Evolutionary conservation across 2,329 filamentous ascomycete species (phyloP).

Genomic region (Mariannaea elegans): DNA sequence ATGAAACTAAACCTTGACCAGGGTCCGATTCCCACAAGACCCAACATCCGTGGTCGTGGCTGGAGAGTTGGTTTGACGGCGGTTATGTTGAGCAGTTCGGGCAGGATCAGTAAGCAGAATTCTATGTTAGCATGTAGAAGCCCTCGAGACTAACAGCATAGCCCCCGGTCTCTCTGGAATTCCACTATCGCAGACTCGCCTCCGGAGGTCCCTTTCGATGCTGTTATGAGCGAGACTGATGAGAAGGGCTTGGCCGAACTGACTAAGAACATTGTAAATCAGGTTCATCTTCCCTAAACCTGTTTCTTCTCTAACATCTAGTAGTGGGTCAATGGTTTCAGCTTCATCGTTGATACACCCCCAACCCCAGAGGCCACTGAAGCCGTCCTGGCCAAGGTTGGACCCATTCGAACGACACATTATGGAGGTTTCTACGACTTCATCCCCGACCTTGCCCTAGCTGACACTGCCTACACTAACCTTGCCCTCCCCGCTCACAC

Average conservation of each 20-base stretch:
- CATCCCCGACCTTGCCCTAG: constrained; percentile 84
- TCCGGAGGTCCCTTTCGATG: constrained; percentile 68
- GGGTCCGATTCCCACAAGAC: constrained; percentile 77
- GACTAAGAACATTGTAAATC: constrained; percentile 70
- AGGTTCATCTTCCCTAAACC: not conserved
- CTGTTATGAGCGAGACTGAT: constrained; percentile 63
- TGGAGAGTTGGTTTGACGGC: constrained; percentile 31
- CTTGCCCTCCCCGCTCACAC: constrained; percentile 86
- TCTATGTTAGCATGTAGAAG: too few relatives aligned
- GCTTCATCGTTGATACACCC: constrained; percentile 77
- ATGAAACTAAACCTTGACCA: constrained; percentile 44
- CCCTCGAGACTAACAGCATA: constrained; percentile 19
- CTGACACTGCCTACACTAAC: constrained; percentile 92
- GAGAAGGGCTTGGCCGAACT: constrained; percentile 65
- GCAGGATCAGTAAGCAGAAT: constrained; percentile 32
- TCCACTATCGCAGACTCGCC: constrained; percentile 50
- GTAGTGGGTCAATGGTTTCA: constrained; percentile 77
- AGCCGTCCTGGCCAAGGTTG: constrained; percentile 79
- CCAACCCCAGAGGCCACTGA: constrained; percentile 74
- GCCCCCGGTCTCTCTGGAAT: constrained; percentile 37
- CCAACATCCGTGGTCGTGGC: constrained; percentile 65
- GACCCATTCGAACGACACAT: constrained; percentile 89
- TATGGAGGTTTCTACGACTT: constrained; percentile 88
- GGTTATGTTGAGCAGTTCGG: constrained; percentile 29
- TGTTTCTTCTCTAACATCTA: constrained; percentile 18